A percentile compares a stretch with the other conserved stretches of the same genome.
These are phyloP conservation scores for Amanita jacksonii DNA, from an alignment of 768 basidiomycete species.

Conservation along the genomic window DNA sequence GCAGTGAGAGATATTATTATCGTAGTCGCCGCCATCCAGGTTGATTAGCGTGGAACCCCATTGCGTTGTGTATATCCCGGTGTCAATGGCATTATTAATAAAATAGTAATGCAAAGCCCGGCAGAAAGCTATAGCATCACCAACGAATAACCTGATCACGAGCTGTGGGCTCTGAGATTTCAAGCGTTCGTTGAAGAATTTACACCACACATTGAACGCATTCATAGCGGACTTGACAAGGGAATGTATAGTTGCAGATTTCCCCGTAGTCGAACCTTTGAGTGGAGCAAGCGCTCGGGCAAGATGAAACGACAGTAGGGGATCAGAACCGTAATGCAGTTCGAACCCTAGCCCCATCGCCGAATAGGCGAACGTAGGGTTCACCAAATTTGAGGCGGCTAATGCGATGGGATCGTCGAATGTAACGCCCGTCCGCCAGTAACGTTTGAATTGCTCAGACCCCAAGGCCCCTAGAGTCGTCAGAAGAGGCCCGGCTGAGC, in stretches of 20 bases:
- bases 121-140: conserved; percentile 31
- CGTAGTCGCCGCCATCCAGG: conserved; percentile 25
- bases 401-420: conserved; percentile 12
- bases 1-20: background rate
- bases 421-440: conserved; percentile 35
- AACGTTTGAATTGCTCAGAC: conserved; percentile 18
- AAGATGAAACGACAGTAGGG: conserved; percentile 32
- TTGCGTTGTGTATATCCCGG: conserved; percentile 21
- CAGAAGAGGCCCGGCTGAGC: conserved; percentile 30
- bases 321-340: conserved; percentile 37
- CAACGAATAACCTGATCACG: conserved; percentile 30
- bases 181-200: conserved; percentile 17
- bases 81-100: conserved; percentile 12
- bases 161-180: conserved; percentile 8
- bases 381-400: conserved; percentile 22
- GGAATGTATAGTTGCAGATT: conserved; percentile 11
- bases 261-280: conserved; percentile 5
- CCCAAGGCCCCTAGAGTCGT: conserved; percentile 7
- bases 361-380: conserved; percentile 39
- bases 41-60: conserved; percentile 26
- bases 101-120: conserved; percentile 22
- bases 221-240: conserved; percentile 20
- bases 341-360: conserved; percentile 26
- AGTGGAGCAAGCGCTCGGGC: conserved; percentile 20
- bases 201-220: conserved; percentile 28